Percentiles rank a stretch among this genome's conserved stretches.
phyloP scores from a whole-genome alignment of 2,329 filamentous ascomycete species.

The Knufia fluminis region DNA sequence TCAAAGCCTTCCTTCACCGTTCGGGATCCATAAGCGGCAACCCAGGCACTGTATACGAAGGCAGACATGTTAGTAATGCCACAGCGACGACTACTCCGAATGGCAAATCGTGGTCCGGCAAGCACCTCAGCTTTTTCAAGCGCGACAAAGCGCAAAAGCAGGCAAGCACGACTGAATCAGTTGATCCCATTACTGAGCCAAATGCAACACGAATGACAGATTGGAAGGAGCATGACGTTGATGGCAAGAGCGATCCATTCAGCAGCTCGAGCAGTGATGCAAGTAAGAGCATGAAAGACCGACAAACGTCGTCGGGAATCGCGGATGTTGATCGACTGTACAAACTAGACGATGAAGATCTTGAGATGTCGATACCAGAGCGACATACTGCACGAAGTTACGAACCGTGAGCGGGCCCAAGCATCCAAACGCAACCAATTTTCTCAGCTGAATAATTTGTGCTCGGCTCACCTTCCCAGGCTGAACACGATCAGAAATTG shows the following conservation, averaged over 20 bases:
- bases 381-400: not conserved
- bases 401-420: conserved; percentile 7
- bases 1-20: conserved; percentile 25
- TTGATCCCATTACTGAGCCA: not conserved
- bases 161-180: not conserved
- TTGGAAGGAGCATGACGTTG: conserved; percentile 1
- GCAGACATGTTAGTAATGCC: not conserved
- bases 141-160: not conserved
- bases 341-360: conserved; percentile 20
- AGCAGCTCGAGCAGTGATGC: conserved; percentile 15
- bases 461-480: conserved; percentile 2
- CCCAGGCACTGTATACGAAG: not conserved
- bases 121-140: not conserved
- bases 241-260: conserved; percentile 9
- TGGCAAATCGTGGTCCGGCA: not conserved
- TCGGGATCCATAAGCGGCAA: not conserved
- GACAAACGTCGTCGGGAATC: conserved; percentile 9
- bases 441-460: not conserved
- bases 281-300: conserved; percentile 9
- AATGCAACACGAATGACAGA: not conserved
- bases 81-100: not conserved
- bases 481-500: not conserved
- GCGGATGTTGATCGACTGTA: conserved; percentile 21
- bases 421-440: too few relatives aligned
- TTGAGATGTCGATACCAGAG: not conserved